phyloP scores from a whole-genome alignment of 805 yeast species.

The Myxozyma neotropica region DNA sequence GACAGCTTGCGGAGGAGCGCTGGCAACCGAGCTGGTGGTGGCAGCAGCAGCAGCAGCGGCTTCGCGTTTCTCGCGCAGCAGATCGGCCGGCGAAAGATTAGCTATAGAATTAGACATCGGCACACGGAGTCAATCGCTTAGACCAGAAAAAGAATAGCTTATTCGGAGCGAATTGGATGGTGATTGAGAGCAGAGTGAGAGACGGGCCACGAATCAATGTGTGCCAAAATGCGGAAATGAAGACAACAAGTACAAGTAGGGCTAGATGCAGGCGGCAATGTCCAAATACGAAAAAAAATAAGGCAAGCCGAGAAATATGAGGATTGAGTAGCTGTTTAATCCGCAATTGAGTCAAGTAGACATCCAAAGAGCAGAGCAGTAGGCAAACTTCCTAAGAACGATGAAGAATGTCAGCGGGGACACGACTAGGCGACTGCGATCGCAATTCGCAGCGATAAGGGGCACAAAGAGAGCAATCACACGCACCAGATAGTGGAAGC shows the following conservation, averaged over 20 bases:
- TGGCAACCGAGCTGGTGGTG: neutral
- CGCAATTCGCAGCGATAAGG: neutral
- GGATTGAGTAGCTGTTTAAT: neutral
- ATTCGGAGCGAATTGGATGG: neutral
- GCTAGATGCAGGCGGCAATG: neutral
- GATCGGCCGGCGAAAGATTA: conserved; percentile 30
- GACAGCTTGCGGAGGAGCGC: neutral
- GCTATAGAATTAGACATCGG: neutral
- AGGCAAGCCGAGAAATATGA: neutral
- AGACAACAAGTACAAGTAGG: neutral
- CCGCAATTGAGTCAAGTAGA: conserved; percentile 9
- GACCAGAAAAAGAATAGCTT: neutral
- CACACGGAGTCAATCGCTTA: neutral
- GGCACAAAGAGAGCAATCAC: neutral
- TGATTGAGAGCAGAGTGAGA: neutral
- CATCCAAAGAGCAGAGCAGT: neutral
- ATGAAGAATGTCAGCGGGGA: conserved; percentile 11
- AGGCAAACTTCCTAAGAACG: neutral
- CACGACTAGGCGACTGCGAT: neutral
- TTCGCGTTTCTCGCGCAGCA: conserved; percentile 28
- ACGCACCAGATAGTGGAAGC: neutral
- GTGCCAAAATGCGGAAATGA: neutral
- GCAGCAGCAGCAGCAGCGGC: conserved; percentile 16
- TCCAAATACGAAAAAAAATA: neutral
- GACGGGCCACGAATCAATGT: neutral